Evolutionary conservation across 2,329 filamentous ascomycete species (phyloP).

Genomic region (Blumeria hordei): DNA sequence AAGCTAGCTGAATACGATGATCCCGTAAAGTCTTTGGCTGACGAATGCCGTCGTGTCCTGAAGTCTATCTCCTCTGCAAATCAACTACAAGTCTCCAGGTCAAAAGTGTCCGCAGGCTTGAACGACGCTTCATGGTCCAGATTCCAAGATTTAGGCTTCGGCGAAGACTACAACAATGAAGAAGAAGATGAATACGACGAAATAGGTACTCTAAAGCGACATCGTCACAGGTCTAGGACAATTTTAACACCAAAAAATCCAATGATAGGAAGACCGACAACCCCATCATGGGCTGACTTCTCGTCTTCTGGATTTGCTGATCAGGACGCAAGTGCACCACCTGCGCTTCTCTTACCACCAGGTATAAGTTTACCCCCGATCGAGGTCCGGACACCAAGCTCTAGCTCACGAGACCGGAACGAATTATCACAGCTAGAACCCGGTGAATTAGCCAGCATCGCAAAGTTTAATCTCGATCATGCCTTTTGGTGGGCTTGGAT

Average conservation of each 20-base stretch:
- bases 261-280: constrained; percentile 52
- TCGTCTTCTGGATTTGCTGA: constrained; percentile 81
- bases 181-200: constrained; percentile 36
- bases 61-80: constrained; percentile 74
- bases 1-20: constrained; percentile 77
- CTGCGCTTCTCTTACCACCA: constrained; percentile 60
- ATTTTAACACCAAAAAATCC: constrained; percentile 42
- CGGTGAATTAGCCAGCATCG: constrained; percentile 84
- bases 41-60: constrained; percentile 80
- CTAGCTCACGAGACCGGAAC: constrained; percentile 56
- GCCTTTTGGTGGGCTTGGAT: constrained; percentile 99
- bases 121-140: constrained; percentile 86
- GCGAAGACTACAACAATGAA: constrained; percentile 46
- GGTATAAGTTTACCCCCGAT: constrained; percentile 82
- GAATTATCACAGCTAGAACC: constrained; percentile 54
- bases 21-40: constrained; percentile 65
- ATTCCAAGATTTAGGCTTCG: constrained; percentile 88
- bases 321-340: constrained; percentile 33
- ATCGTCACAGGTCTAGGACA: constrained; percentile 30
- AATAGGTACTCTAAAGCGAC: constrained; percentile 15
- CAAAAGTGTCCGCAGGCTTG: constrained; percentile 46
- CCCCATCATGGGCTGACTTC: constrained; percentile 96
- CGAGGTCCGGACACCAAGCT: constrained; percentile 54
- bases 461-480: constrained; percentile 65
- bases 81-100: constrained; percentile 50